These are phyloP conservation scores for Saturnispora quitensis DNA, from an alignment of 805 yeast species.

Conservation along the genomic window DNA sequence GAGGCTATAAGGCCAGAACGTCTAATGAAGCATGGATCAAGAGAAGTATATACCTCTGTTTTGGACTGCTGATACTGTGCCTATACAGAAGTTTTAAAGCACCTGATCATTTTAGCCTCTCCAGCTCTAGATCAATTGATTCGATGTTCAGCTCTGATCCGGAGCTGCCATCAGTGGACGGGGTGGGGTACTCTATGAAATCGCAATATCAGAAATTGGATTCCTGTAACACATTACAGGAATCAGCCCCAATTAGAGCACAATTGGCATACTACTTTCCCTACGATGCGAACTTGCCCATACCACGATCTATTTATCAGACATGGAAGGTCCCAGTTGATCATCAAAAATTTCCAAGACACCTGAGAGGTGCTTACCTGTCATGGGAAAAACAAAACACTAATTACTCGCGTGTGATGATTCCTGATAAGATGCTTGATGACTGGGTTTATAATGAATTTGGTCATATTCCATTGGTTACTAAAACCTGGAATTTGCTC, in stretches of 20 bases:
- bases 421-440: conserved; percentile 55
- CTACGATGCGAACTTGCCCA: conserved; percentile 51
- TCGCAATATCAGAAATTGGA: background rate
- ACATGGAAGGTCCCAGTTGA: conserved; percentile 73
- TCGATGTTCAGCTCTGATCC: background rate
- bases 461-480: conserved; percentile 64
- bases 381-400: conserved; percentile 61
- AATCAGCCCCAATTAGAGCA: conserved; percentile 31
- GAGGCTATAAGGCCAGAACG: background rate
- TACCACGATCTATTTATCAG: conserved; percentile 87
- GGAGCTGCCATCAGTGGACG: background rate
- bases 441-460: conserved; percentile 49
- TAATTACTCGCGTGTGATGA: conserved; percentile 59
- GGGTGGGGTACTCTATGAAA: conserved; percentile 1
- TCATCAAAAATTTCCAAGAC: conserved; percentile 47
- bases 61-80: background rate
- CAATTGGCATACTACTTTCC: conserved; percentile 69
- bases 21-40: background rate
- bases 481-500: conserved; percentile 62
- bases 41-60: background rate
- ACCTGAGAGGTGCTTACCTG: conserved; percentile 39
- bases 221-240: conserved; percentile 8
- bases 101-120: background rate
- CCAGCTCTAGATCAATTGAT: background rate
- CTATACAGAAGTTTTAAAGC: background rate